Evolutionary conservation across 78 protist genomes (phyloP).

Genomic region (Dictyostelium intermedium): DNA sequence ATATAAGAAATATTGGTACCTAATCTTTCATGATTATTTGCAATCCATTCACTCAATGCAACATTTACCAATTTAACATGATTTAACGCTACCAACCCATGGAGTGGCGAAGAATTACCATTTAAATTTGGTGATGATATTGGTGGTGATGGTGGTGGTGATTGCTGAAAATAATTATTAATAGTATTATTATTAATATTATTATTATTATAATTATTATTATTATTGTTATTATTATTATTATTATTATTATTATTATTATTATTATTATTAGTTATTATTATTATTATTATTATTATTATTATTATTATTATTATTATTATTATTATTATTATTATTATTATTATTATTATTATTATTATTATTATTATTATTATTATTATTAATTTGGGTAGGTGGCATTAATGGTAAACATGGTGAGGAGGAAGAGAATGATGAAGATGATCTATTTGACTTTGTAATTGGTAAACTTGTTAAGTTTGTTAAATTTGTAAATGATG

Average conservation of each 20-base stretch:
- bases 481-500: not conserved
- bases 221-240: not conserved
- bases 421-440: not conserved
- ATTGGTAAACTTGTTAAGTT: not conserved
- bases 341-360: not conserved
- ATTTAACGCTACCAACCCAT: constrained; percentile 68
- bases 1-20: constrained; percentile 11
- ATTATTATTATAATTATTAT: too few relatives aligned
- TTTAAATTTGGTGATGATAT: not conserved
- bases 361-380: not conserved
- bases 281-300: not conserved
- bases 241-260: not conserved
- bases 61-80: constrained; percentile 44
- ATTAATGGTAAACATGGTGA: not conserved
- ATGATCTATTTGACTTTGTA: not conserved
- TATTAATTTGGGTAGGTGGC: not conserved
- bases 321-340: constrained; percentile 1
- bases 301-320: not conserved
- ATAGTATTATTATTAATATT: not conserved
- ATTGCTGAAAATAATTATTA: not conserved
- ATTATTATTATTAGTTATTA: not conserved
- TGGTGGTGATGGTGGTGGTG: not conserved
- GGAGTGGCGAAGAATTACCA: not conserved
- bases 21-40: constrained; percentile 51
- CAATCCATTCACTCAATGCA: constrained; percentile 64